Evolutionary conservation across 768 basidiomycete species (phyloP).

Genomic region (Hygrocybe punicea): DNA sequence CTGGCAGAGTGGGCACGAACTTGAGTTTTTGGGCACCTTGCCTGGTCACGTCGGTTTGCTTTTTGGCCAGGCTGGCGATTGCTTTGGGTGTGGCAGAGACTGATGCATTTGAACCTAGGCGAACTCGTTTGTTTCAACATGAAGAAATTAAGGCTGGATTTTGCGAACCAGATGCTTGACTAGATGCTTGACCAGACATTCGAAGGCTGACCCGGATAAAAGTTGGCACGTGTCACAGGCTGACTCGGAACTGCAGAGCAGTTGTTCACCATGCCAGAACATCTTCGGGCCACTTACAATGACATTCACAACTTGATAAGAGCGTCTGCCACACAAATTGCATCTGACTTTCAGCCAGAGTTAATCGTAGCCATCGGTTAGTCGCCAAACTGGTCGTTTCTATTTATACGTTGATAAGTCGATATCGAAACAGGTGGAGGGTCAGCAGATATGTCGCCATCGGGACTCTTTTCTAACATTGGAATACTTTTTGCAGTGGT

Average conservation of each 20-base stretch:
- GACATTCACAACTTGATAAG: constrained; percentile 89
- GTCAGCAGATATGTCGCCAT: constrained; percentile 46
- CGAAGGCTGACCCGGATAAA: background rate
- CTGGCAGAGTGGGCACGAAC: constrained; percentile 73
- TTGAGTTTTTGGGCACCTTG: constrained; percentile 75
- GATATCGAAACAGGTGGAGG: constrained; percentile 59
- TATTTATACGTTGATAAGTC: constrained; percentile 12
- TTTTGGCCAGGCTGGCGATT: constrained; percentile 74
- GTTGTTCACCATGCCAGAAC: background rate
- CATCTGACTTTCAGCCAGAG: constrained; percentile 78
- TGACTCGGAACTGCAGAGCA: too few species aligned
- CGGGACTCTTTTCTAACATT: constrained; percentile 15
- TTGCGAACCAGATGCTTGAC: constrained; percentile 2
- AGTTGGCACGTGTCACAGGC: background rate
- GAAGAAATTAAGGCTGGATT: constrained; percentile 1
- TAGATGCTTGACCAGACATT: constrained; percentile 9
- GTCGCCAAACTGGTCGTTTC: background rate
- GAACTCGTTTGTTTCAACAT: constrained; percentile 31
- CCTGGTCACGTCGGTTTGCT: constrained; percentile 65
- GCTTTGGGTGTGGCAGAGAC: constrained; percentile 49
- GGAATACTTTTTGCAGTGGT: constrained; percentile 51
- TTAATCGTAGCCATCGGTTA: constrained; percentile 78
- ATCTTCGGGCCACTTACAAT: constrained; percentile 72
- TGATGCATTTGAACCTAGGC: constrained; percentile 10
- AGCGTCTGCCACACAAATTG: constrained; percentile 61